These are phyloP conservation scores for Oehlia diaphana DNA, from an alignment of 192 early-diverging fungal genomes.

Conservation along the genomic window DNA sequence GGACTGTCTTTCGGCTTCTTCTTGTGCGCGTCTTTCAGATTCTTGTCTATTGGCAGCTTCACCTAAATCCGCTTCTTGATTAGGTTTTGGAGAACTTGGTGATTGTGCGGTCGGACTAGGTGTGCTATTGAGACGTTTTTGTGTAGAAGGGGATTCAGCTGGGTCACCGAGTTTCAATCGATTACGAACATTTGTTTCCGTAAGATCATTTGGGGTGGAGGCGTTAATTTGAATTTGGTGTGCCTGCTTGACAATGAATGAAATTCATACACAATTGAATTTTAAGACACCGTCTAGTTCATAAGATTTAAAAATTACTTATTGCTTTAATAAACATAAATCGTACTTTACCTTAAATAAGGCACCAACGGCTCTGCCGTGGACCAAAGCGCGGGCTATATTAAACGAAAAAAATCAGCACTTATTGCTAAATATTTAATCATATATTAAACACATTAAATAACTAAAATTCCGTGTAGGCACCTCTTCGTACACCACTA, in stretches of 20 bases:
- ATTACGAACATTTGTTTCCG: conserved; percentile 42
- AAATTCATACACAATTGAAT: conserved; percentile 28
- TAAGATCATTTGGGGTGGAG: conserved; percentile 40
- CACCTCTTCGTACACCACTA: conserved; percentile 24
- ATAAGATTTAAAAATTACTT: conserved; percentile 21
- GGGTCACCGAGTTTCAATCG: conserved; percentile 39
- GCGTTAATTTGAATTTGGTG: conserved; percentile 39
- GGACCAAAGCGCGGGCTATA: conserved; percentile 61
- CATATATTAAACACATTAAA: no score
- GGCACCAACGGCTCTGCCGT: conserved; percentile 60
- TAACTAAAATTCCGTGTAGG: neutral
- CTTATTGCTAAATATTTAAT: no score
- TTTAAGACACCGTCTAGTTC: conserved; percentile 34
- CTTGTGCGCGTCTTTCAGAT: conserved; percentile 25
- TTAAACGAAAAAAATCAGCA: neutral
- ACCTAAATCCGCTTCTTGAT: conserved; percentile 25
- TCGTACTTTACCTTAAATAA: conserved; percentile 51
- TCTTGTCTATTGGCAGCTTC: conserved; percentile 29
- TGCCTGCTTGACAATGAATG: conserved; percentile 28
- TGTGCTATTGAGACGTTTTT: conserved; percentile 22
- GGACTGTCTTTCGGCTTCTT: conserved; percentile 31
- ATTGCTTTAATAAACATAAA: conserved; percentile 30
- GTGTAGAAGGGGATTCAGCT: conserved; percentile 17
- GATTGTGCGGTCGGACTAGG: conserved; percentile 8
- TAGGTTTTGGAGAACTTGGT: conserved; percentile 34